Base-by-base conservation (phyloP, 768 basidiomycete species). In the Rubroboletus satanas region DNA sequence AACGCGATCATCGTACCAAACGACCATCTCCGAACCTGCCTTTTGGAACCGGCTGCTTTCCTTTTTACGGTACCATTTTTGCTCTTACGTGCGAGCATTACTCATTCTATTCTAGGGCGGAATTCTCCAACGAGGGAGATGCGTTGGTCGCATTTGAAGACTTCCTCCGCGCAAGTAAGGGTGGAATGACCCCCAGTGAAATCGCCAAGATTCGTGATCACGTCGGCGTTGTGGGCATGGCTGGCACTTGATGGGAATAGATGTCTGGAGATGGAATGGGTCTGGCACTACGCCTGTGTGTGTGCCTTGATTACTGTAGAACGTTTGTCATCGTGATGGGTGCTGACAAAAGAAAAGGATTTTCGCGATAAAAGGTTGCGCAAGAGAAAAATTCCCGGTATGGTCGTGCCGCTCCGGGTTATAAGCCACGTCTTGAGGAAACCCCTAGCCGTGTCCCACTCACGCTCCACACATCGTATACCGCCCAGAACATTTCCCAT, bases 131-230 rank as follows among this genome's bases (percentile, higher is more conserved):
- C 33, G 79, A 81, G 28, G 71, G 75, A 36, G 93, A 95, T 61
- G 83, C 83, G 1, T 76, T 83, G 31, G 69, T 72, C 15, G 90
- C 87, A 1, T 98, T 92, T 73, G 95, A 98, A 72, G 84, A 87
- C 52, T 96, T 93, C 73, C 79, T 98, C 60, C 75, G 83, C 18
- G 88, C 87, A 0, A 85, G 84, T 69, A 95, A 95, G 67, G 86
- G 83, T 7, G 80, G 79, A 28, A 77, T 99, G 63, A 89, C 83
- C 17, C 84, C 92, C 0, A 84, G 78, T 56, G 91, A 98, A 67
- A 91, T 97, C 53, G 96, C 96, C 14, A 90, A 83, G 76, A 93
- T 98, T 63, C 81, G 96, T 45, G 96, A 98, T 68, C 77, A 79
- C 21, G 88, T 93, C 17, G 93, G 93, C 5, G 80, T 96, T 26